Conservation (phyloP, 75 land plant species). For the Chamaecyparis obtusa region DNA sequence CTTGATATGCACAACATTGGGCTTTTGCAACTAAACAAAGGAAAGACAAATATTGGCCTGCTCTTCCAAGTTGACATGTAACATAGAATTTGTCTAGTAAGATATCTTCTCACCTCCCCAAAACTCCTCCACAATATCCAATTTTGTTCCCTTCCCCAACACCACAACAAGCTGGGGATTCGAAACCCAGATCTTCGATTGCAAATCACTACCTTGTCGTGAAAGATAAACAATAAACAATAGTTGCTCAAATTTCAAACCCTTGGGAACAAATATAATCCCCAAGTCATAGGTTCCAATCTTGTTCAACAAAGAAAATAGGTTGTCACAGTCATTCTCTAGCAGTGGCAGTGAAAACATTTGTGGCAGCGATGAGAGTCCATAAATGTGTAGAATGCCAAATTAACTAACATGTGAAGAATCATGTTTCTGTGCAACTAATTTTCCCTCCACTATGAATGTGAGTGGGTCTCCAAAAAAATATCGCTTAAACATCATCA, state of each 20-base stretch:
- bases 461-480: no score
- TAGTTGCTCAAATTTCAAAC: slow-evolving; percentile 43
- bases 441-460: no score
- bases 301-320: slow-evolving; percentile 81
- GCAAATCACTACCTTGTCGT: slow-evolving; percentile 24
- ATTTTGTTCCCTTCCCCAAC: slow-evolving; percentile 65
- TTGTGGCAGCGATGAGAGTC: slow-evolving; percentile 33
- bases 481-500: no score
- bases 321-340: slow-evolving; percentile 33
- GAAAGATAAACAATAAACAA: slow-evolving; percentile 57
- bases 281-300: slow-evolving; percentile 67
- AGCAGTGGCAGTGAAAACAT: slow-evolving; percentile 16
- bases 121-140: slow-evolving; percentile 79
- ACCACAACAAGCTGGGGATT: slow-evolving; percentile 79
- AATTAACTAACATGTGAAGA: no score
- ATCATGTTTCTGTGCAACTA: no score
- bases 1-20: slow-evolving; percentile 70
- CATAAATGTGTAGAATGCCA: no score
- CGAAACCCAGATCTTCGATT: slow-evolving; percentile 39
- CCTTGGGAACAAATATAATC: slow-evolving; percentile 67
- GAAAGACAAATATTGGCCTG: slow-evolving; percentile 67
- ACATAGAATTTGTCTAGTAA: slow-evolving; percentile 84
- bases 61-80: slow-evolving; percentile 59
- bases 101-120: slow-evolving; percentile 29
- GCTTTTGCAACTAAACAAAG: slow-evolving; percentile 67